Conservation (phyloP, 805 yeast species). For the Pichia kluyveri region DNA sequence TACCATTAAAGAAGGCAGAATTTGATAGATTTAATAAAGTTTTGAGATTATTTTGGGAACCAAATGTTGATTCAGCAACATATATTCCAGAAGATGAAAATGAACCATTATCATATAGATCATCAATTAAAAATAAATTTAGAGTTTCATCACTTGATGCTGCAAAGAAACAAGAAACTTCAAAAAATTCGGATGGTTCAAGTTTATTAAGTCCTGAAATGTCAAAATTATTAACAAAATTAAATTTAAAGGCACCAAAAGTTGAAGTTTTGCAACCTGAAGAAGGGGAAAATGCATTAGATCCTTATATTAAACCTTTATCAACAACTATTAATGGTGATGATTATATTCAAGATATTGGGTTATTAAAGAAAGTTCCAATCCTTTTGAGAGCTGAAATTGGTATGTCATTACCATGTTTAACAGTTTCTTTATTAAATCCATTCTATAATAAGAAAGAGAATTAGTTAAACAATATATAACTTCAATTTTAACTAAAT, state of each 20-base stretch:
- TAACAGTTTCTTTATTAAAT: conserved; percentile 83
- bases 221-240: conserved; percentile 35
- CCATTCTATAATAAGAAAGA: conserved; percentile 45
- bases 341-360: conserved; percentile 67
- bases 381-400: conserved; percentile 81
- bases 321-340: conserved; percentile 54
- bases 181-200: conserved; percentile 16
- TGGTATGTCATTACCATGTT: conserved; percentile 93
- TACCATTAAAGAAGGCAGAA: conserved; percentile 88
- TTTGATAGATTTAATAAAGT: conserved; percentile 60
- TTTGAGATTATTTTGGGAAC: conserved; percentile 86
- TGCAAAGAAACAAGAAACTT: conserved; percentile 43
- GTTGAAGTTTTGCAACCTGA: conserved; percentile 7
- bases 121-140: conserved; percentile 69
- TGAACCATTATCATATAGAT: conserved; percentile 65
- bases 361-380: conserved; percentile 72
- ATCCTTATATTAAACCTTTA: conserved; percentile 50
- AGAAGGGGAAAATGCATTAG: conserved; percentile 30
- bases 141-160: conserved; percentile 66
- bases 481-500: too few relatives aligned
- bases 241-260: conserved; percentile 31
- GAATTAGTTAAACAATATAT: background rate
- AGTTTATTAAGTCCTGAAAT: conserved; percentile 33
- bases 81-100: conserved; percentile 87
- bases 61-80: conserved; percentile 85